phyloP scores from a whole-genome alignment of 495 filamentous ascomycete genomes.

The Podospora australis region DNA sequence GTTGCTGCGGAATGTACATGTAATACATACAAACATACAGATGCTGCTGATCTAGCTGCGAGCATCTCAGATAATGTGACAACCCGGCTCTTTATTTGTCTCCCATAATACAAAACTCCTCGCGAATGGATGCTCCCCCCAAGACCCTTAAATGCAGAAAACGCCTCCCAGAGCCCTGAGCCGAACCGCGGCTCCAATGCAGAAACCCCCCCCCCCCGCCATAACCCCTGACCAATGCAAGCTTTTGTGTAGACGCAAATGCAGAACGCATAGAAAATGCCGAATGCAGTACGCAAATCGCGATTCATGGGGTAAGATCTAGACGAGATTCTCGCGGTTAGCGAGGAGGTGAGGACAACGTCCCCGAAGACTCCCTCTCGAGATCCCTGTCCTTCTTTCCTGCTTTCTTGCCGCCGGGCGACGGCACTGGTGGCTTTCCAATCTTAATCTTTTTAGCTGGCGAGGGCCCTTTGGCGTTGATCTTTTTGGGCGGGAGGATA shows the following conservation, averaged over 20 bases:
- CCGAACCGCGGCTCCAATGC: no score
- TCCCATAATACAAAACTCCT: slow-evolving; percentile 2
- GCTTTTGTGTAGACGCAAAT: slow-evolving; percentile 9
- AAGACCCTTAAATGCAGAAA: slow-evolving; percentile 15
- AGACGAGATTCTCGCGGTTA: no score
- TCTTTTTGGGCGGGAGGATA: slow-evolving; percentile 41
- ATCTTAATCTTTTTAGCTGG: slow-evolving; percentile 44
- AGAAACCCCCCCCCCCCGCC: slow-evolving; percentile 7
- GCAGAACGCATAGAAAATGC: background rate
- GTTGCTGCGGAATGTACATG: no score
- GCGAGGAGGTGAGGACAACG: slow-evolving; percentile 42
- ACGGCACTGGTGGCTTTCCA: slow-evolving; percentile 34
- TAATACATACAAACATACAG: no score
- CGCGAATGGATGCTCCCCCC: slow-evolving; percentile 4
- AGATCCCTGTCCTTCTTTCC: slow-evolving; percentile 36
- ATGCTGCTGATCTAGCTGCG: no score
- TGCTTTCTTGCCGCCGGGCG: slow-evolving; percentile 31
- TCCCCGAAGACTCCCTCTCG: slow-evolving; percentile 46
- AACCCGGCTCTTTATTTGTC: no score
- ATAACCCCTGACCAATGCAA: slow-evolving; percentile 21
- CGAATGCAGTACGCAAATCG: no score
- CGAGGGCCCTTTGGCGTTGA: slow-evolving; percentile 30
- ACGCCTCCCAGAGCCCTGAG: slow-evolving; percentile 10
- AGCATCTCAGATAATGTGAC: no score
- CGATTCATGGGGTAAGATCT: no score